Conservation (phyloP, 768 basidiomycete genomes). For the Peribolospora baueri region DNA sequence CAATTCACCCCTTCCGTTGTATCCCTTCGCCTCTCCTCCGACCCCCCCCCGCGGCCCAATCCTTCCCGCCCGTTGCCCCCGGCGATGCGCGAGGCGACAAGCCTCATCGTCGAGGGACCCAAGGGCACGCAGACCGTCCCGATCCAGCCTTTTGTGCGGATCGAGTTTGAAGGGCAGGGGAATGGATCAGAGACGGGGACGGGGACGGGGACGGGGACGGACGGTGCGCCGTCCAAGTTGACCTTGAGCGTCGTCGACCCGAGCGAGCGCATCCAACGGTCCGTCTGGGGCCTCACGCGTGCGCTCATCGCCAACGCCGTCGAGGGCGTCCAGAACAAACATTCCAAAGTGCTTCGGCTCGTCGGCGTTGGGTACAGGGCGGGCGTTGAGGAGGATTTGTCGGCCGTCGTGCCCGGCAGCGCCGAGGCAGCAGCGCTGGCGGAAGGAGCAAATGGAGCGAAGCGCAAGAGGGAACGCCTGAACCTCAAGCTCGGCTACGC, state of each 20-base stretch:
- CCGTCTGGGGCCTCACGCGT: slow-evolving; percentile 88
- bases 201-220: no score
- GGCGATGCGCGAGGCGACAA: no score
- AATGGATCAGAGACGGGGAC: no score
- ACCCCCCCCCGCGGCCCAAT: no score
- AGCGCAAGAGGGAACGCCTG: slow-evolving; percentile 20
- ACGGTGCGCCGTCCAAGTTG: no score
- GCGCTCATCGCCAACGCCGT: slow-evolving; percentile 76
- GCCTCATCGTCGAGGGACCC: no score
- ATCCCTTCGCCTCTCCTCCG: no score
- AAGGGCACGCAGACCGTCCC: no score
- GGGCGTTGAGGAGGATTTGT: slow-evolving; percentile 53
- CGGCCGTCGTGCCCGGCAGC: slow-evolving; percentile 15
- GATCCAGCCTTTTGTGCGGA: no score
- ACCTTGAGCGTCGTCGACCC: slow-evolving; percentile 22
- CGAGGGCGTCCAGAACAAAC: slow-evolving; percentile 68
- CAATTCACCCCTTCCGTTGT: no score
- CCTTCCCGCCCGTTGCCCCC: no score
- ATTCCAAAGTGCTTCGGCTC: slow-evolving; percentile 54
- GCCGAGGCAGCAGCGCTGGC: neutral
- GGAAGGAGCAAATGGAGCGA: neutral
- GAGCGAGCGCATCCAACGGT: slow-evolving; percentile 46
- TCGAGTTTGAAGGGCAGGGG: no score
- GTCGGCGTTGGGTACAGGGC: slow-evolving; percentile 91
- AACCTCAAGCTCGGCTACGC: slow-evolving; percentile 86